A percentile compares a stretch with the other conserved stretches of the same genome.
Conservation (phyloP, 768 basidiomycete genomes). For the Termitomyces sp. region DNA sequence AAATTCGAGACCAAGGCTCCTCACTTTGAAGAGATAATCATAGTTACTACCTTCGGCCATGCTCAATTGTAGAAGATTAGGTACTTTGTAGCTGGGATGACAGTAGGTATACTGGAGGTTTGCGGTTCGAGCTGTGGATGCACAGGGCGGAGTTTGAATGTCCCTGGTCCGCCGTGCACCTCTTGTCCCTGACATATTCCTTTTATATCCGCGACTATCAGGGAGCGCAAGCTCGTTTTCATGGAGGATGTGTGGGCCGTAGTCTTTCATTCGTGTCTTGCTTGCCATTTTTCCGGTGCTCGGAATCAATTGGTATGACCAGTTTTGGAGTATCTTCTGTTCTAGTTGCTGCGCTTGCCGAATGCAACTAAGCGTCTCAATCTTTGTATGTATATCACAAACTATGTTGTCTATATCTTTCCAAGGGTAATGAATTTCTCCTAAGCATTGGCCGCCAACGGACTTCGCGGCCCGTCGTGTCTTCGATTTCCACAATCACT, state of each 20-base stretch:
- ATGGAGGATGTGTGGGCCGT: not conserved
- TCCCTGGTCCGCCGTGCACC: not conserved
- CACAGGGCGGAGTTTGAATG: constrained; percentile 22
- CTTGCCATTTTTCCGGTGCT: not conserved
- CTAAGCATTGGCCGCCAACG: not conserved
- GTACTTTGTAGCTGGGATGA: constrained; percentile 17
- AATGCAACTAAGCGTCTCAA: constrained; percentile 1
- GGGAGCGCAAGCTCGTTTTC: not conserved
- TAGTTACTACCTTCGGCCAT: constrained; percentile 97
- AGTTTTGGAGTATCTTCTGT: not conserved
- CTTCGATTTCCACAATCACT: not conserved
- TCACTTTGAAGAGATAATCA: constrained; percentile 98
- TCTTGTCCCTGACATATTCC: not conserved
- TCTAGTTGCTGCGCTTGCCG: constrained; percentile 1
- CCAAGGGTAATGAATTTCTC: not conserved
- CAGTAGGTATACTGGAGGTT: constrained; percentile 10
- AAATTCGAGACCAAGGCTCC: constrained; percentile 10
- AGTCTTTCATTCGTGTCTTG: not conserved
- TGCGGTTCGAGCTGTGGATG: constrained; percentile 8
- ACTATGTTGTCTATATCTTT: not conserved
- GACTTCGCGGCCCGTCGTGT: constrained; percentile 8
- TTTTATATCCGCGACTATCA: constrained; percentile 1
- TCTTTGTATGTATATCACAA: not conserved
- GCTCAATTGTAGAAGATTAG: constrained; percentile 13
- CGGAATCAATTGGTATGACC: not conserved